Conservation (phyloP, 1,284 basidiomycete species). For the Sanguinoderma infundibulare region DNA sequence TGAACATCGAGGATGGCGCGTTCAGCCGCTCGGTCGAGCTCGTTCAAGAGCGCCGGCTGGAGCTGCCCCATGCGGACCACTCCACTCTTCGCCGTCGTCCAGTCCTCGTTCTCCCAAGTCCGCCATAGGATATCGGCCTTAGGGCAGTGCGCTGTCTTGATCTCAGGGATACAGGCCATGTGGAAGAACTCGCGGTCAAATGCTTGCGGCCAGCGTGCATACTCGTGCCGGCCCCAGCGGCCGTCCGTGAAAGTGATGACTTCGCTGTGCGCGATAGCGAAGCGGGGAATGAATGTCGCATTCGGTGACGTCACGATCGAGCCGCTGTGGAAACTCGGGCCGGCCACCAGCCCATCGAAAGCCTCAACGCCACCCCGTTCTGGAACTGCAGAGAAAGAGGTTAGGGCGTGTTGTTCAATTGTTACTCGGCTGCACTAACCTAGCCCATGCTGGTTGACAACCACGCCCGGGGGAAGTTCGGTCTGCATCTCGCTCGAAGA, state of each 20-base stretch:
- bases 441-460: no score
- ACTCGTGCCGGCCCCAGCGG: constrained; percentile 5
- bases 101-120: not conserved
- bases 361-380: no score
- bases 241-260: constrained; percentile 2
- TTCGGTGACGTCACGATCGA: not conserved
- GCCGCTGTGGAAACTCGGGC: not conserved
- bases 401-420: no score
- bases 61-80: not conserved
- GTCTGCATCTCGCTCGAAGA: no score
- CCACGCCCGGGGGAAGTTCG: no score
- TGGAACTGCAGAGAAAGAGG: no score
- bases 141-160: not conserved
- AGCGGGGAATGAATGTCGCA: not conserved
- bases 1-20: not conserved
- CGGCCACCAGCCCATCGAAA: not conserved
- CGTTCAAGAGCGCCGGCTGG: not conserved
- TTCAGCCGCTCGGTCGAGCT: not conserved
- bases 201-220: constrained; percentile 4
- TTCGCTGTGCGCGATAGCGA: not conserved
- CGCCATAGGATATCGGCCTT: not conserved
- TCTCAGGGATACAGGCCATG: not conserved
- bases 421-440: no score
- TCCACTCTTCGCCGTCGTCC: not conserved
- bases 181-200: not conserved